Base-by-base conservation (phyloP, 176 grass and related monocot species). In the Elaeis guineensis region DNA sequence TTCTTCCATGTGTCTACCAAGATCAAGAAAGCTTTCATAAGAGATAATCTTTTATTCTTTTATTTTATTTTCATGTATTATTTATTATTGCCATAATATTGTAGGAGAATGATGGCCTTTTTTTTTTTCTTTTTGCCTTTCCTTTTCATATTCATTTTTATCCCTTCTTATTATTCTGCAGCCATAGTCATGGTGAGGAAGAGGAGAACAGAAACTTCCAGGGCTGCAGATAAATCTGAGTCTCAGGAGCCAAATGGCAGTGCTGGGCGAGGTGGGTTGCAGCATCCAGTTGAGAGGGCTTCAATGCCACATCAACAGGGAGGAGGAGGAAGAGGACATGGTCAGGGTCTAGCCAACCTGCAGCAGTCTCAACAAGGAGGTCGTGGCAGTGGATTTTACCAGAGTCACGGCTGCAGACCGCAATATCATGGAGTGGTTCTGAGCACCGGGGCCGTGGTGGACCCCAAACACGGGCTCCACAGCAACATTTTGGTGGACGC, bases 101-200 rank as follows among this genome's bases (percentile, higher is more conserved):
- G 25, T 4, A 26, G 25, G 25, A 26, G 25, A 4, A 4, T 26
- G 25, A 26, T 26, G 4, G 25, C 25, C 25, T 26, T 26, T 26
- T 26, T 26, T 26, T 26, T 26, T 26, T 26, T 26, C 25, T 3
- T 22, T 26, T 26, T 26, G 25, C 1, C 3, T 26, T 26, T 26
- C 4, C 25, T 26, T 26, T 26, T 26, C 25, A 26, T 26, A 26
- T 26, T 26, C 25, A 4, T 26, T 26, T 26, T 72, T 50, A 49
- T 78, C n/a, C 17, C 54, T 80, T 73, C 19, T 22, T n/a, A 62
- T 54, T 66, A 21, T 62, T 19, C 16, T 55, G 64, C 25, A 69
- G 64, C 30, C 51, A 35, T 76, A 18, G 44, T 78, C 61, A 94
- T 94, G 89, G 80, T 88, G 81, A 88, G 80, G 78, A 94, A 94